Base-by-base conservation (phyloP, 345 rosid species). In the Arabidopsis arenosa region DNA sequence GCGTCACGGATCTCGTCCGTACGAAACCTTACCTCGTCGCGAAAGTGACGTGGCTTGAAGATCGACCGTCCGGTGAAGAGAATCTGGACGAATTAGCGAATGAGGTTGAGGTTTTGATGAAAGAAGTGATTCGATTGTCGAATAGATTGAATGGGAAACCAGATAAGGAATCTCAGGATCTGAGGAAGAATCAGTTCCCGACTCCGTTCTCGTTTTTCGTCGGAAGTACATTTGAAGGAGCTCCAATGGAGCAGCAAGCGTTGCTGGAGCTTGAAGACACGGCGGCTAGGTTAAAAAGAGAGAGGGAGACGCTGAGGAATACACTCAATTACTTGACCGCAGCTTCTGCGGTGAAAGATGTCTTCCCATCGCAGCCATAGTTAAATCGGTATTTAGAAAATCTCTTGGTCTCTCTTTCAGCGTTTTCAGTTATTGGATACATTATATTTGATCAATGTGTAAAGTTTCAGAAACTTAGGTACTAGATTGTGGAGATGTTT, bases 151-250 rank as follows among this genome's bases (percentile, higher is more conserved):
- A 89, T 23, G 97, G 97, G 62, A 94, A 94, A 80, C 86, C 88
- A 4, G 98, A 90, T 28, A 87, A 87, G 78, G 97, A 94, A 63
- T 83, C 80, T 0, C 88, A 79, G 83, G 97, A 90, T 58, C 76
- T 92, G 79, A 81, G 97, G 68, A 83, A 86, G 82, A 92, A 94
- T 77, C 84, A 86, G 59, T 94, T 91, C 18, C 98, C 97, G 40
- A 94, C 97, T 30, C 98, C 95, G 35, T 94, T 94, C 81, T 94
- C 98, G 28, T 94, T 94, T 74, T 91, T 91, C 58, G 98, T 90
- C 0, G 98, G 97, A 39, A 94, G 96, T 56, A 88, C 97, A 3
- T 94, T 94, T 7, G 95, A 91, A 57, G 98, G 97, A 0, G 98
- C 94, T 8, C 95, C 95, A 0, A 83, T 87, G 73, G 98, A 94